These are phyloP conservation scores for Yamagishiella unicocca DNA, from an alignment of 139 green algal species.

Conservation along the genomic window DNA sequence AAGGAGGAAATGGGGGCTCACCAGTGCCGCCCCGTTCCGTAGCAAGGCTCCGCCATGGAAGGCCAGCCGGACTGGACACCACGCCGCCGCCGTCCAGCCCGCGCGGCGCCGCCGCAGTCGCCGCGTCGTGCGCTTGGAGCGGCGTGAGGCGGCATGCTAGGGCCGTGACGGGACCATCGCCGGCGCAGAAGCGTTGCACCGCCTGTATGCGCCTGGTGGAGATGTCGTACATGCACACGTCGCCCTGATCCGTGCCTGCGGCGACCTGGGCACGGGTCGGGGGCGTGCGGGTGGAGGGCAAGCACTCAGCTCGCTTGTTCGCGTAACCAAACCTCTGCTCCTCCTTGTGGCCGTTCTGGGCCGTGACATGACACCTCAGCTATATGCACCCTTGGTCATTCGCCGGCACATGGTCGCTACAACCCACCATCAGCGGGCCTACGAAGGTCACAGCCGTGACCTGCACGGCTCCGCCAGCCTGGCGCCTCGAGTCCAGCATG, in stretches of 20 bases:
- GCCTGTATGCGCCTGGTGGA: conserved; percentile 20
- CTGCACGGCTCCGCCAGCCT: background rate
- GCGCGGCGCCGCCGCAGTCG: conserved; percentile 3
- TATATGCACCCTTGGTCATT: too few relatives aligned
- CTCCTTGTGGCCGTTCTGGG: too few relatives aligned
- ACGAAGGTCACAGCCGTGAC: conserved; percentile 37
- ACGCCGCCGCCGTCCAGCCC: conserved; percentile 46
- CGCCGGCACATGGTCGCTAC: too few relatives aligned
- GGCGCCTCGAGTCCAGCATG: background rate
- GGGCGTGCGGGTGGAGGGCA: too few relatives aligned
- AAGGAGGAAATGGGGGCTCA: too few relatives aligned
- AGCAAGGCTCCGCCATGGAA: conserved; percentile 10
- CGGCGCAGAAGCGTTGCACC: conserved; percentile 45
- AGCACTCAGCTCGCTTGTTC: too few relatives aligned
- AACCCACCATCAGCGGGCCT: conserved; percentile 47
- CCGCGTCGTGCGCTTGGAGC: background rate
- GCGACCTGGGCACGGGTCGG: conserved; percentile 23
- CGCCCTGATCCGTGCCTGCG: conserved; percentile 13
- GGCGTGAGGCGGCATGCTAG: conserved; percentile 23
- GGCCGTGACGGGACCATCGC: conserved; percentile 12
- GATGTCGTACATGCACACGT: conserved; percentile 42
- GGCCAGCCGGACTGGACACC: conserved; percentile 6
- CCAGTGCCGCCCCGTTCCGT: background rate
- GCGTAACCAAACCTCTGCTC: too few relatives aligned
- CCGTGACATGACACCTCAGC: too few relatives aligned